Base-by-base conservation (phyloP, 768 basidiomycete genomes). In the Boletus sp. region DNA sequence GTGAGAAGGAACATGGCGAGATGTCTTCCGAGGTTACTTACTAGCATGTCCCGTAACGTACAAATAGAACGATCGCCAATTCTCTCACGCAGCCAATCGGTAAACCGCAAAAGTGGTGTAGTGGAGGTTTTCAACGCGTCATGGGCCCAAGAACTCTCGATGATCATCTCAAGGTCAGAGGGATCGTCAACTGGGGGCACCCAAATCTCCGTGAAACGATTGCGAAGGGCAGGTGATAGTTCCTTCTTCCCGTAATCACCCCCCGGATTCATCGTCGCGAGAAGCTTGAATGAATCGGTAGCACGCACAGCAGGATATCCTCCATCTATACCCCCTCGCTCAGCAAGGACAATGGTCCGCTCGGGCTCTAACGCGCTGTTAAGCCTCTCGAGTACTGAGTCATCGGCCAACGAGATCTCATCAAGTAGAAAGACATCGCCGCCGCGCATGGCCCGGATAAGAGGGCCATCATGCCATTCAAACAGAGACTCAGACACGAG, bases 201-300 rank as follows among this genome's bases (percentile, higher is more conserved):
- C 96, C 97, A 99, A 33, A 99, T 96, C 71, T 99, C 97, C 4
- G 97, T 99, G 75, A 99, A 99, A 5, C 97, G 85, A 74, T 98
- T 99, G 18, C 97, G 85, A 39, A 99, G 77, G 0, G 97, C 97
- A 33, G 95, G 96, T 2, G 97, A 98, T 2, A 99, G 77, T 68
- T 99, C 97, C 70, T 98, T 99, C 78, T 99, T 99, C 24, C 97
- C 97, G 65, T 95, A 98, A 67, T 99, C 97, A 14, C 97, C 97
- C 18, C 97, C 97, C 0, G 97, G 97, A 70, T 99, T 99, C 97
- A 99, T 99, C 3, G 97, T 98, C 3, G 97, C 94, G 0, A 98
- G 78, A 37, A 99, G 84, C 69, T 94, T 89, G 80, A 99, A 99
- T 1, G 74, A 75, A 4, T 80, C 74, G 7, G 75, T 69, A 8